Percentiles rank a stretch among this genome's conserved stretches.
phyloP scores from a whole-genome alignment of 495 filamentous ascomycete genomes.

The Xylaria nigripes region DNA sequence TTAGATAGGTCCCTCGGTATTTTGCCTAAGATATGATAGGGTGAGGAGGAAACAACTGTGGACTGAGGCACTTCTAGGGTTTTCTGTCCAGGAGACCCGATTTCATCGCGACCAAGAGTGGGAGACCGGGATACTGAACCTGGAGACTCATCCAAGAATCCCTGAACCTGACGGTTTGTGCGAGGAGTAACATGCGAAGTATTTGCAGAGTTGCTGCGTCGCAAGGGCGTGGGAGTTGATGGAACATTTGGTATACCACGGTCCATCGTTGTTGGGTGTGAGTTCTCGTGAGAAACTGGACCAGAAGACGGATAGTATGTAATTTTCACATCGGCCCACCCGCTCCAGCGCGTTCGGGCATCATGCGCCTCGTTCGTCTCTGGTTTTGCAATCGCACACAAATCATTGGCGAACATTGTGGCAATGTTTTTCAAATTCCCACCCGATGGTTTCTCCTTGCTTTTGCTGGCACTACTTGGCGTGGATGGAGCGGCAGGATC shows the following conservation, averaged over 20 bases:
- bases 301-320: constrained; percentile 36
- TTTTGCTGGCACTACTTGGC: constrained; percentile 47
- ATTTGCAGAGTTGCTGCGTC: constrained; percentile 37
- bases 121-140: constrained; percentile 21
- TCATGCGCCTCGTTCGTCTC: constrained; percentile 28
- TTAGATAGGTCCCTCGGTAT: constrained; percentile 60
- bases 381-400: constrained; percentile 56
- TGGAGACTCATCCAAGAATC: constrained; percentile 34
- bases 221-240: constrained; percentile 38
- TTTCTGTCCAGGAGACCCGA: constrained; percentile 41
- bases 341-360: constrained; percentile 29
- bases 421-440: constrained; percentile 33
- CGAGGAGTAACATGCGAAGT: constrained; percentile 30
- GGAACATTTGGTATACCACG: constrained; percentile 23
- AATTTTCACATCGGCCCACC: constrained; percentile 45
- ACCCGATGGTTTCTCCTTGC: constrained; percentile 56
- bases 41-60: constrained; percentile 49
- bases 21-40: constrained; percentile 59
- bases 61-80: constrained; percentile 63
- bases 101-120: constrained; percentile 43
- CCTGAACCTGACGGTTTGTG: constrained; percentile 16
- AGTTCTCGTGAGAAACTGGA: constrained; percentile 12
- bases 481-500: constrained; percentile 35
- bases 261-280: constrained; percentile 18
- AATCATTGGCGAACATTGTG: constrained; percentile 65